Evolutionary conservation across 352 stramenopile species (phyloP).

Genomic region (Phytophthora constricta): DNA sequence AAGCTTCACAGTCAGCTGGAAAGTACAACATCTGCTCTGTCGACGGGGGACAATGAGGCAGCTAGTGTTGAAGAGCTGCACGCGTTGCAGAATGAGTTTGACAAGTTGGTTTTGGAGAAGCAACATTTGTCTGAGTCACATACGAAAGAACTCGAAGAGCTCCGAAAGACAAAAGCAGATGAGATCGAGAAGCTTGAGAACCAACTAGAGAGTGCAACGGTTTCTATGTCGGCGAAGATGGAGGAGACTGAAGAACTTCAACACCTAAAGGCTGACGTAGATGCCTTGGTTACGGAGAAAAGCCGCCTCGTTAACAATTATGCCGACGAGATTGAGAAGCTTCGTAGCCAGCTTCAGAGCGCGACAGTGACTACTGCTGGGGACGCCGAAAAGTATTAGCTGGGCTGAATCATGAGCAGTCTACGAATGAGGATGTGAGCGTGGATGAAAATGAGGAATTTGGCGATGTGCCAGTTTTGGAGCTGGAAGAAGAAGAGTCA

Average conservation of each 20-base stretch:
- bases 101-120: conserved; percentile 9
- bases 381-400: not conserved
- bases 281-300: conserved; percentile 27
- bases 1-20: conserved; percentile 29
- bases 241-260: conserved; percentile 37
- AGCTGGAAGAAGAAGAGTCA: conserved; percentile 27
- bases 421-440: conserved; percentile 4
- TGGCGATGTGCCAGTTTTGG: conserved; percentile 27
- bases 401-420: not conserved
- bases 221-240: conserved; percentile 3
- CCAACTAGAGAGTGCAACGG: conserved; percentile 8
- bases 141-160: conserved; percentile 14
- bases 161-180: not conserved
- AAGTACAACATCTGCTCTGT: conserved; percentile 1
- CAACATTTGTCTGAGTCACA: conserved; percentile 4
- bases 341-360: conserved; percentile 21
- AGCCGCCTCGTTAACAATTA: conserved; percentile 27
- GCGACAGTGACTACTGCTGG: not conserved
- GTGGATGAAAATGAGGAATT: conserved; percentile 6
- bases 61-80: conserved; percentile 19
- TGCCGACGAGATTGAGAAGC: conserved; percentile 30
- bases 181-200: conserved; percentile 25
- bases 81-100: conserved; percentile 14
- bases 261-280: conserved; percentile 30
- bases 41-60: conserved; percentile 3